Evolutionary conservation across 352 stramenopile genomes (phyloP).

Genomic region (Phytophthora pluvialis): DNA sequence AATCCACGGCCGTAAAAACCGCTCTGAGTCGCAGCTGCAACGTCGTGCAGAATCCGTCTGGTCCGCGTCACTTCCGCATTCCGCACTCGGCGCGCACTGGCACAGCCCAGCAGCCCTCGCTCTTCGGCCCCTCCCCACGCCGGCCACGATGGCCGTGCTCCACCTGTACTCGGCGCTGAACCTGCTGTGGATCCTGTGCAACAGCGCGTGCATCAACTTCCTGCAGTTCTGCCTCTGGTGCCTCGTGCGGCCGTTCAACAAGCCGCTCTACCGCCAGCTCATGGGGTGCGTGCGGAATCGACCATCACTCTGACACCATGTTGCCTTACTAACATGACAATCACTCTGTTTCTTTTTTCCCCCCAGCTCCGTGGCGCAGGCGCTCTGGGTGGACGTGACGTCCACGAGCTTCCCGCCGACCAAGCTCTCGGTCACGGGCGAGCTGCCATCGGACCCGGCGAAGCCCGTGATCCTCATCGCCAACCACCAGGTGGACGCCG

Average conservation of each 20-base stretch:
- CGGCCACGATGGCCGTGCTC: constrained; percentile 61
- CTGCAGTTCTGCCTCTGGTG: constrained; percentile 85
- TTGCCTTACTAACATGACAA: constrained; percentile 1
- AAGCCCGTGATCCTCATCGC: constrained; percentile 89
- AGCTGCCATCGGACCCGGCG: constrained; percentile 75
- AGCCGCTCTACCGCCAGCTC: constrained; percentile 73
- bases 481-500: constrained; percentile 93
- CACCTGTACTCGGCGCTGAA: constrained; percentile 75
- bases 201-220: constrained; percentile 82
- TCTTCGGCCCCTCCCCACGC: not conserved
- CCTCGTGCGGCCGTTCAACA: constrained; percentile 86
- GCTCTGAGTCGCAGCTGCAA: constrained; percentile 26
- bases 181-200: constrained; percentile 87
- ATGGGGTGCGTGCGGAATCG: constrained; percentile 58
- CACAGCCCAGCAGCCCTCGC: not conserved
- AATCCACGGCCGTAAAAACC: not conserved
- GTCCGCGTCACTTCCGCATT: constrained; percentile 23
- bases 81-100: not conserved
- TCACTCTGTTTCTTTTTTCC: constrained; percentile 1
- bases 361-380: constrained; percentile 58
- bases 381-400: constrained; percentile 89
- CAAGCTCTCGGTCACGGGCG: constrained; percentile 81
- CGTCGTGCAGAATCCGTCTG: constrained; percentile 22
- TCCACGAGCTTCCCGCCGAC: constrained; percentile 86
- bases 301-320: constrained; percentile 19